Base-by-base conservation (phyloP, 805 yeast species). In the baker's yeast (Saccharomyces cerevisiae) region DNA sequence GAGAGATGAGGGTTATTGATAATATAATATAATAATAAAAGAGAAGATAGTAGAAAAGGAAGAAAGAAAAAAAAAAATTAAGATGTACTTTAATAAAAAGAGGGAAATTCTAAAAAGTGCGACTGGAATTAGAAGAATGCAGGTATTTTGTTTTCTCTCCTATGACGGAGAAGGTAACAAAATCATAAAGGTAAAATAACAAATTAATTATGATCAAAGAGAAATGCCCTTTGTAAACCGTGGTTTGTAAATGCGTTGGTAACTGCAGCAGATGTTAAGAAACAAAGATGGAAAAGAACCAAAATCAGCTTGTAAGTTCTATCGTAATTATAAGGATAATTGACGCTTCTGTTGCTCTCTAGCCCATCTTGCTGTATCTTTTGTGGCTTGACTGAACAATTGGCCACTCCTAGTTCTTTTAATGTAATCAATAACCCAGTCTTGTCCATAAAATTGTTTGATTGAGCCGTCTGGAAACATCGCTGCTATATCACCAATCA, bases 281-380 rank as follows among this genome's bases (percentile, higher is more conserved):
- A 41, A 46, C 28, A 47, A 17, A 41, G 32, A 11, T 41, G 32
- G 27, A 14, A n/a, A 28, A 26, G 8, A 22, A 32, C 11, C 24
- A 21, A 32, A 30, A 17, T 14, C 8, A 13, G 11, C 11, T 26
- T 30, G 36, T 48, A 14, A 28, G 17, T 36, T 27, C 14, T 36
- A 21, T 36, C 21, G 17, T 21, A 21, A 55, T 60, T 58, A 62
- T 53, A 66, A 52, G 1, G 66, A 57, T 41, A 66, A 50, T 59
- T 69, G 72, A 48, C 56, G 58, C 48, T 67, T 68, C 53, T 69
- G 72, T 58, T 74, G 96, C 64, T 87, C 96, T 61, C 94, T 81
- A 14, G 99, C 97, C 98, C 98, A 94, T 73, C 91, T 82, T 8
- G 97, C 97, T n/a, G 96, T 88, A 65, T 87, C 94, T 68, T 81